Base-by-base conservation (phyloP, 805 yeast species). In the Cyberlindnera saturnus region DNA sequence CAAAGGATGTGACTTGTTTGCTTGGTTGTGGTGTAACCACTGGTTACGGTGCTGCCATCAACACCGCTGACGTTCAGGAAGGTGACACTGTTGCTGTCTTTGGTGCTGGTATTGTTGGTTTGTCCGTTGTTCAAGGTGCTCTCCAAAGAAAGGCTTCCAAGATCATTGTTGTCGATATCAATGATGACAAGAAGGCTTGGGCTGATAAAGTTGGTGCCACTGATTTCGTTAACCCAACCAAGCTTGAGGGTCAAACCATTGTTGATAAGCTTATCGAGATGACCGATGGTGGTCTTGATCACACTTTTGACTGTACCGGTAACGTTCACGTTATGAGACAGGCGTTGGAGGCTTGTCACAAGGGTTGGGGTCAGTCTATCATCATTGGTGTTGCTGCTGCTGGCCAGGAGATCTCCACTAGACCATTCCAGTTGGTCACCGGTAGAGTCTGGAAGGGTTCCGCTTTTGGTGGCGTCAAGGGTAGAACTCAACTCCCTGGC, bases 401-500 rank as follows among this genome's bases (percentile, higher is more conserved):
- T 34, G 99, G 99, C 53, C 75, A 89, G 69, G 98, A 93, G 71
- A 90, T 95, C 51, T 69, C 96, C 45, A 93, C 98, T 38, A 81
- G 98, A 70, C 99, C 99, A 48, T 93, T 93, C 86, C 98, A 91
- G 74, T 79, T 93, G 66, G 98, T 93, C 52, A 93, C 98, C 34
- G 99, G 99, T 57, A 83, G 99, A 71, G 96, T 86, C 41, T 91
- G 99, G 98, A 86, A 79, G 66, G 99, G 99, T 58, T 87, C 96
- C 61, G 99, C 99, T n/a, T 93, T 88, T 57, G 99, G 99, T 60
- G 99, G 98, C 65, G 89, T 93, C 62, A 93, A 93, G 71, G 98
- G 99, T 63, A 85, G 97, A 73, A 64, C 96, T 34, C 96, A 93
- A 72, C 77, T 93, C 73, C 97, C 96, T 40, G 87, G 81, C 17